Evolutionary conservation across 768 basidiomycete genomes (phyloP).

Genomic region (Rhodotorula graminis): DNA sequence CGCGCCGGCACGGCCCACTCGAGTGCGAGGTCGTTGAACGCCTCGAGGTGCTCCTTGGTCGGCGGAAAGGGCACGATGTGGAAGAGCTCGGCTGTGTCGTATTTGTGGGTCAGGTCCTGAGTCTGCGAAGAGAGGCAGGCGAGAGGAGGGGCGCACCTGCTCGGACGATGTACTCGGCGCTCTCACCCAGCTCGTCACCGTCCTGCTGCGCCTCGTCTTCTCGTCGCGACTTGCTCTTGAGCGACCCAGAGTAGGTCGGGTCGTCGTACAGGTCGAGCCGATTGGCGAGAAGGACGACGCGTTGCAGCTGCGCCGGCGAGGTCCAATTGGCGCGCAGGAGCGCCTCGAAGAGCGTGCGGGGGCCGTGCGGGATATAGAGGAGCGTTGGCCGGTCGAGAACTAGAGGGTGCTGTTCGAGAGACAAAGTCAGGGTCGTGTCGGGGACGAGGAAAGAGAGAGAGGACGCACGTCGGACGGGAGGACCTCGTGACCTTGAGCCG

Average conservation of each 20-base stretch:
- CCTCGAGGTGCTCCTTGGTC: conserved; percentile 30
- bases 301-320: conserved; percentile 2
- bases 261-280: conserved; percentile 39
- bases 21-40: conserved; percentile 39
- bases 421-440: not conserved
- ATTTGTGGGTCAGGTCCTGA: too few relatives aligned
- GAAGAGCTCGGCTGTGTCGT: conserved; percentile 17
- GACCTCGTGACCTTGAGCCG: conserved; percentile 7
- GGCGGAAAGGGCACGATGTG: conserved; percentile 23
- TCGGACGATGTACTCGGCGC: conserved; percentile 7
- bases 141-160: conserved; percentile 6
- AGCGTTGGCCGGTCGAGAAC: conserved; percentile 17
- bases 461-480: conserved; percentile 12
- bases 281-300: conserved; percentile 35
- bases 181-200: conserved; percentile 8
- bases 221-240: not conserved
- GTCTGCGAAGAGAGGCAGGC: too few relatives aligned
- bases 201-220: not conserved
- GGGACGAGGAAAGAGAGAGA: not conserved
- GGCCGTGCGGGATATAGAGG: conserved; percentile 43
- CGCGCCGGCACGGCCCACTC: conserved; percentile 12
- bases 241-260: conserved; percentile 29
- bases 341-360: conserved; percentile 38
- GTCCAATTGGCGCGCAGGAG: conserved; percentile 35
- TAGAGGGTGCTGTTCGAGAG: conserved; percentile 14